Evolutionary conservation across 208 protist species (phyloP).

Genomic region (Leishmania martiniquensis): DNA sequence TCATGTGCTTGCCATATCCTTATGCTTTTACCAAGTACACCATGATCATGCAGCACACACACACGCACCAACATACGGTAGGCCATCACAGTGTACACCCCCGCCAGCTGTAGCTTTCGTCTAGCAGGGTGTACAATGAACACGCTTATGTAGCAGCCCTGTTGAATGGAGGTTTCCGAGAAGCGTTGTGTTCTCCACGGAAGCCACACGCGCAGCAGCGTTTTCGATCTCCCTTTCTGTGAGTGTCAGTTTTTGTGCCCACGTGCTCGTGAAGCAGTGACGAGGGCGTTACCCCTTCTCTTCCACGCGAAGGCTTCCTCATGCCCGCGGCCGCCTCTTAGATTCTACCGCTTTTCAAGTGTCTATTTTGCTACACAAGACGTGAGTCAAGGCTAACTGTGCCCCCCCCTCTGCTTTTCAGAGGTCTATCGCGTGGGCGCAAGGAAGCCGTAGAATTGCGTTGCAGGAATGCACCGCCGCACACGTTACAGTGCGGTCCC

Average conservation of each 20-base stretch:
- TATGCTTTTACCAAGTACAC: not conserved
- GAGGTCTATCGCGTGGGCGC: conserved; percentile 1
- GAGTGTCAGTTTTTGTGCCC: not conserved
- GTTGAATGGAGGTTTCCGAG: not conserved
- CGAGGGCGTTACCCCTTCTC: not conserved
- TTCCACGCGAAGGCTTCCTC: not conserved
- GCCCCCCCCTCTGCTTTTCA: not conserved
- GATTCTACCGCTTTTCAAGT: not conserved
- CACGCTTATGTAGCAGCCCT: not conserved
- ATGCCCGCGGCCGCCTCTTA: not conserved
- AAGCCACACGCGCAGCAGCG: not conserved
- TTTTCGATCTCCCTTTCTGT: not conserved
- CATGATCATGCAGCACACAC: not conserved
- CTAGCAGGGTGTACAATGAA: not conserved
- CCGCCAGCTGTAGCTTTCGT: not conserved
- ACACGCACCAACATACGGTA: not conserved
- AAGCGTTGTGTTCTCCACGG: not conserved
- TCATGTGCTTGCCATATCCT: not conserved
- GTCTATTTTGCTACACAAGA: not conserved
- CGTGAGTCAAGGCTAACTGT: not conserved
- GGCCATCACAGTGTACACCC: not conserved
- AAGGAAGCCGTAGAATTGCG: not conserved
- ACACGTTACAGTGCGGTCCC: not conserved
- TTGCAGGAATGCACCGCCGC: not conserved
- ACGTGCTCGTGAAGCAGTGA: not conserved